phyloP scores from a whole-genome alignment of 1,284 basidiomycete genomes.

The Sporisorium exsertum region DNA sequence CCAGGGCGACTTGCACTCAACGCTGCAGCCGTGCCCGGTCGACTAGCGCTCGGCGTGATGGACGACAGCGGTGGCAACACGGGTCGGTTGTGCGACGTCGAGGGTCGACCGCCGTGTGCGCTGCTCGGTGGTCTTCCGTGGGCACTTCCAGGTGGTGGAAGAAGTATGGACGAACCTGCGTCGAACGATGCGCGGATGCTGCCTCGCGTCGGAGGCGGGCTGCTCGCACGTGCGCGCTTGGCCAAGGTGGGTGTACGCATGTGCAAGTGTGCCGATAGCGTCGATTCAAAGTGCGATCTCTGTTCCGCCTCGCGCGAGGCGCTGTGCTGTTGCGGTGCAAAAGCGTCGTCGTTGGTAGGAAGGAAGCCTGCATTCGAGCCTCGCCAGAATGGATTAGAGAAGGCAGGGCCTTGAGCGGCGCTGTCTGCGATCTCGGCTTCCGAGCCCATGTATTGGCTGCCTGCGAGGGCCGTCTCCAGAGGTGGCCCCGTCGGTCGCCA shows the following conservation, averaged over 20 bases:
- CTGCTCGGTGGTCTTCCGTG: constrained; percentile 48
- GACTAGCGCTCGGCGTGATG: constrained; percentile 49
- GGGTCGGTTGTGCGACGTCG: constrained; percentile 52
- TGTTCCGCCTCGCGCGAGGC: constrained; percentile 17
- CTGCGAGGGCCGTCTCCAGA: constrained; percentile 39
- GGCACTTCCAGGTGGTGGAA: constrained; percentile 49
- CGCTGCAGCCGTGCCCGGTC: constrained; percentile 52
- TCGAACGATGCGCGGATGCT: constrained; percentile 41
- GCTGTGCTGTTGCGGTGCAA: constrained; percentile 13
- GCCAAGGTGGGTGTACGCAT: constrained; percentile 54
- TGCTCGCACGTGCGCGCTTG: constrained; percentile 36
- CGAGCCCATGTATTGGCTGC: constrained; percentile 29
- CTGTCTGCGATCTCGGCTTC: constrained; percentile 11
- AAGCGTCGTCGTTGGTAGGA: constrained; percentile 14
- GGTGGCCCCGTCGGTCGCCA: constrained; percentile 36
- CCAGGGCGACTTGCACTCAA: constrained; percentile 32
- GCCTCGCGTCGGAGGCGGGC: constrained; percentile 45
- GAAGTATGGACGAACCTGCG: constrained; percentile 29
- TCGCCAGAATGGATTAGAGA: constrained; percentile 48
- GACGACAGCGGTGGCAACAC: constrained; percentile 56
- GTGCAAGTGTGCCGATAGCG: constrained; percentile 55
- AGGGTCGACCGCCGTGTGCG: constrained; percentile 40
- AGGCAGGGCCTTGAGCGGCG: constrained; percentile 16
- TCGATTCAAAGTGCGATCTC: constrained; percentile 52
- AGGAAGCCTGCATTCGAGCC: constrained; percentile 11